Evolutionary conservation across 352 stramenopile species (phyloP).

Genomic region (Plasmopara halstedii): DNA sequence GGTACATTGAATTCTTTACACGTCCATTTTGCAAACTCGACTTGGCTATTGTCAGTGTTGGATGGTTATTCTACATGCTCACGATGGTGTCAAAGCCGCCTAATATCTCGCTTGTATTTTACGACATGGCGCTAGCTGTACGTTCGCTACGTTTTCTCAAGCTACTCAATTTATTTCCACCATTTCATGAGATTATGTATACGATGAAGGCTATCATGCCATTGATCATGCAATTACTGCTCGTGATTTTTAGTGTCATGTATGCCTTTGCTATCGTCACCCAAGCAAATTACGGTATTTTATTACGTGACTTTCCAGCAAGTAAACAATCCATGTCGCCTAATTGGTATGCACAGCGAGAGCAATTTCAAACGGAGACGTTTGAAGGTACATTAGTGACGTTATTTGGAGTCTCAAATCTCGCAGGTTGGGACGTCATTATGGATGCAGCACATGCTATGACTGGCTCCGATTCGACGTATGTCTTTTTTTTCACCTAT

Average conservation of each 20-base stretch:
- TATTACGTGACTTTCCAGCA: slow-evolving; percentile 46
- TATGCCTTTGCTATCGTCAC: slow-evolving; percentile 79
- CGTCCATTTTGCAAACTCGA: slow-evolving; percentile 76
- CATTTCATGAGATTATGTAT: slow-evolving; percentile 81
- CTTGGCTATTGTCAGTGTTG: slow-evolving; percentile 55
- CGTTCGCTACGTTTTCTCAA: slow-evolving; percentile 75
- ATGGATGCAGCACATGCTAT: slow-evolving; percentile 74
- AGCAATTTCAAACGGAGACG: slow-evolving; percentile 73
- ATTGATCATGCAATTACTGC: slow-evolving; percentile 65
- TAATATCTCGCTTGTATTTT: slow-evolving; percentile 67
- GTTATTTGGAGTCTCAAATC: slow-evolving; percentile 65
- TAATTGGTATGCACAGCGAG: slow-evolving; percentile 56
- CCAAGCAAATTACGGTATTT: slow-evolving; percentile 63
- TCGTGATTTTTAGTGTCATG: slow-evolving; percentile 82
- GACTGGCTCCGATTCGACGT: slow-evolving; percentile 48
- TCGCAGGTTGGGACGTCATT: slow-evolving; percentile 70
- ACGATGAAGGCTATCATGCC: slow-evolving; percentile 80
- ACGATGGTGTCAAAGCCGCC: slow-evolving; percentile 51
- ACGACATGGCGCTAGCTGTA: slow-evolving; percentile 65
- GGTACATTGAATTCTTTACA: slow-evolving; percentile 60
- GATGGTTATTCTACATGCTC: slow-evolving; percentile 74
- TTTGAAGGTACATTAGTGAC: slow-evolving; percentile 74
- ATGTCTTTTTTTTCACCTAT: slow-evolving; percentile 80
- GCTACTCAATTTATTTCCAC: slow-evolving; percentile 72
- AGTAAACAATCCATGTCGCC: slow-evolving; percentile 41